Percentiles rank a stretch among this genome's conserved stretches.
phyloP scores from a whole-genome alignment of 2,329 filamentous ascomycete genomes.

The Fusarium penzigii region DNA sequence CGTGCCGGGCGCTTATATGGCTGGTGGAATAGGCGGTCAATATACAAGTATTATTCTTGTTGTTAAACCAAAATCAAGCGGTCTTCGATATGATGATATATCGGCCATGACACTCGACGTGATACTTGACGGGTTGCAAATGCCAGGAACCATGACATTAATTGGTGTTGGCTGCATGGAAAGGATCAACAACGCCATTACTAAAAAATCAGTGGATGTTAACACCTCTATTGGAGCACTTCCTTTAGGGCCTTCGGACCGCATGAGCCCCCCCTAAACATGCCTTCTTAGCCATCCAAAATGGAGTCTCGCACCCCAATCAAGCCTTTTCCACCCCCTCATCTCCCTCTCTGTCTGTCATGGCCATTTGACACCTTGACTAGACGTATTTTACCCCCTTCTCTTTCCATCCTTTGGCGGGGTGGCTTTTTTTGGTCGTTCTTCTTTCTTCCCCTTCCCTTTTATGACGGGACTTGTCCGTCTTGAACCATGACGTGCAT shows the following conservation, averaged over 20 bases:
- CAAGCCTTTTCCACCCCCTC: neutral
- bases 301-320: neutral
- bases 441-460: no score
- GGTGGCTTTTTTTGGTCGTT: no score
- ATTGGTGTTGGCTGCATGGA: neutral
- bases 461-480: conserved; percentile 20
- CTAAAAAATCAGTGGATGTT: neutral
- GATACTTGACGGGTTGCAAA: neutral
- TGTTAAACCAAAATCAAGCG: no score
- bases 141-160: neutral
- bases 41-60: neutral
- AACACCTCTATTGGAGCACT: neutral
- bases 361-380: neutral
- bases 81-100: no score
- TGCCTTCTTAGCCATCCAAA: neutral
- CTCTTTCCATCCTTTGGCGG: conserved; percentile 13
- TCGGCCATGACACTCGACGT: neutral
- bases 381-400: no score
- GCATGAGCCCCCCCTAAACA: neutral
- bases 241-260: neutral
- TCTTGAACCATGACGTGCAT: conserved; percentile 34
- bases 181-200: neutral
- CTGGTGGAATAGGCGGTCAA: neutral
- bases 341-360: neutral
- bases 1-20: neutral